These are phyloP conservation scores for Aspergillus oerlinghausenensis DNA, from an alignment of 2,329 filamentous ascomycete genomes.

Conservation along the genomic window DNA sequence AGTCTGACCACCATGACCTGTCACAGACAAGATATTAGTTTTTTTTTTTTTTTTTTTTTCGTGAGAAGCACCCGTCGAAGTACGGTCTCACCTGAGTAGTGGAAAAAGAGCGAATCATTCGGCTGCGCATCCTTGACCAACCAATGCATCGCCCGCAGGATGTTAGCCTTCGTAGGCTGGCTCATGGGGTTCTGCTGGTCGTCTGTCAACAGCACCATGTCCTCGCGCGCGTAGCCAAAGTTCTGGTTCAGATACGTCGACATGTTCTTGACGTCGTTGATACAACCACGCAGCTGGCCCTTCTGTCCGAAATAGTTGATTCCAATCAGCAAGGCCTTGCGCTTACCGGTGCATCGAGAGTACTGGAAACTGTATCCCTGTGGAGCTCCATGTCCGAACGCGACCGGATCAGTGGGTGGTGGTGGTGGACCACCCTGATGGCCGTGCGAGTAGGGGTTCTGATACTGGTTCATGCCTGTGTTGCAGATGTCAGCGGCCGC, in stretches of 20 bases:
- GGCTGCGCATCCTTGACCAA: constrained; percentile 86
- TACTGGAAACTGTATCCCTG: constrained; percentile 81
- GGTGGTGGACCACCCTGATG: constrained; percentile 57
- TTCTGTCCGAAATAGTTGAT: constrained; percentile 96
- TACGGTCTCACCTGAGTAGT: constrained; percentile 71
- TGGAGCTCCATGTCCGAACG: constrained; percentile 76
- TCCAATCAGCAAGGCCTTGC: constrained; percentile 86
- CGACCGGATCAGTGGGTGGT: constrained; percentile 63
- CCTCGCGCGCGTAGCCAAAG: constrained; percentile 88
- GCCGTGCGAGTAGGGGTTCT: constrained; percentile 53
- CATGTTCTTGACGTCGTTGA: constrained; percentile 98
- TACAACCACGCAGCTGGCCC: constrained; percentile 85
- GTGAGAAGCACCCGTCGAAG: constrained; percentile 12
- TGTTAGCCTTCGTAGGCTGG: constrained; percentile 93
- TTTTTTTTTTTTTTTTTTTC: background rate
- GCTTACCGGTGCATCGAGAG: constrained; percentile 79
- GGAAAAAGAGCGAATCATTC: constrained; percentile 95
- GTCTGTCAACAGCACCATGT: constrained; percentile 95
- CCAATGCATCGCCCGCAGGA: constrained; percentile 96
- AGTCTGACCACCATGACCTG: constrained; percentile 71
- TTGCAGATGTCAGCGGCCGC: constrained; percentile 3
- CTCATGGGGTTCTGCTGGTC: constrained; percentile 97
- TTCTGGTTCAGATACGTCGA: constrained; percentile 81
- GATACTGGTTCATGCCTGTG: constrained; percentile 26
- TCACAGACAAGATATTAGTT: background rate